phyloP scores from a whole-genome alignment of 169 alveolate genomes.

The Plasmodium blacklocki region DNA sequence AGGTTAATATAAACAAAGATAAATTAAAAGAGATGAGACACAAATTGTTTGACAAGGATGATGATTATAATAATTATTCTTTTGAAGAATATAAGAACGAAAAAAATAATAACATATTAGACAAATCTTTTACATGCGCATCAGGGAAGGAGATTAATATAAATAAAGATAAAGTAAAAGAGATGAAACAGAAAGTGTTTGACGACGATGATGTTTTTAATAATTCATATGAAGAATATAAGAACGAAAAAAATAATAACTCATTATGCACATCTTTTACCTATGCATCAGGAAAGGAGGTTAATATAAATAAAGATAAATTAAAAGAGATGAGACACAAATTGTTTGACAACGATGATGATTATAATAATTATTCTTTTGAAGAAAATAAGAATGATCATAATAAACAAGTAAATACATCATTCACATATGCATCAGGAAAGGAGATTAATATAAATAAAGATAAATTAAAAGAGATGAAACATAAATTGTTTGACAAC shows the following conservation, averaged over 20 bases:
- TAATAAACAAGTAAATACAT: background rate
- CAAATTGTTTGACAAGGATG: slow-evolving; percentile 23
- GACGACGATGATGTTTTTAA: slow-evolving; percentile 8
- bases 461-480: slow-evolving; percentile 17
- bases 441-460: slow-evolving; percentile 17
- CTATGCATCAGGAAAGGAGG: slow-evolving; percentile 65
- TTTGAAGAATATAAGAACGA: background rate
- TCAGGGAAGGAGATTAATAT: slow-evolving; percentile 28
- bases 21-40: slow-evolving; percentile 19
- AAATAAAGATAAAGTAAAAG: slow-evolving; percentile 12
- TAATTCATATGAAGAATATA: background rate
- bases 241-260: background rate
- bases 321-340: slow-evolving; percentile 21
- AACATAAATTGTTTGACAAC: slow-evolving; percentile 10
- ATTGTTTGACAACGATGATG: slow-evolving; percentile 21
- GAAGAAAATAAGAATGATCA: background rate
- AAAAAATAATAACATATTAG: too few relatives aligned
- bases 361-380: too few relatives aligned
- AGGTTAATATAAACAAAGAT: slow-evolving; percentile 30
- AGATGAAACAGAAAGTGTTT: slow-evolving; percentile 13
- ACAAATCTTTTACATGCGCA: slow-evolving; percentile 1
- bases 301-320: slow-evolving; percentile 24
- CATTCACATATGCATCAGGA: slow-evolving; percentile 20
- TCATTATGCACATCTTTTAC: background rate
- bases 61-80: too few relatives aligned